Evolutionary conservation across 2,329 filamentous ascomycete species (phyloP).

Genomic region (Passalora sequoiae): DNA sequence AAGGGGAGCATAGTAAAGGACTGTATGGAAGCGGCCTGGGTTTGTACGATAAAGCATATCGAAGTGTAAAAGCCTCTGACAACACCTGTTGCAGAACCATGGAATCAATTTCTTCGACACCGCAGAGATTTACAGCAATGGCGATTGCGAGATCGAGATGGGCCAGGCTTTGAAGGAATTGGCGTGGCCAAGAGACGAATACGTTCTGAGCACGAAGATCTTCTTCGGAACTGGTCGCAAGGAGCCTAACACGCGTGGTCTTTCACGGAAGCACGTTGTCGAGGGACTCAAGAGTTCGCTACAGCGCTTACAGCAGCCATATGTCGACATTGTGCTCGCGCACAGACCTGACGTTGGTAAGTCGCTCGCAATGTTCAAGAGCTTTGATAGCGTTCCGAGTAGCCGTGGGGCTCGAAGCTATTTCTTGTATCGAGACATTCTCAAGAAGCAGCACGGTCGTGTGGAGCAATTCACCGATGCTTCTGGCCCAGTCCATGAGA

Average conservation of each 20-base stretch:
- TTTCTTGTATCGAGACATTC: no score
- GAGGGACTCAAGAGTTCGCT: slow-evolving; percentile 56
- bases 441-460: no score
- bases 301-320: slow-evolving; percentile 58
- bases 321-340: slow-evolving; percentile 61
- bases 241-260: slow-evolving; percentile 52
- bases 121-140: slow-evolving; percentile 51
- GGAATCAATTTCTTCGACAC: slow-evolving; percentile 49
- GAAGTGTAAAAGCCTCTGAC: slow-evolving; percentile 1
- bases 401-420: no score
- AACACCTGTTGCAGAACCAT: slow-evolving; percentile 29
- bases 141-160: slow-evolving; percentile 59
- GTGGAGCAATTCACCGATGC: no score
- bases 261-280: slow-evolving; percentile 49
- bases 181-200: slow-evolving; percentile 45
- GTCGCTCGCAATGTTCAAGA: no score
- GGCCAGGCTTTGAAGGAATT: slow-evolving; percentile 45
- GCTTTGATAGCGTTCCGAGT: no score
- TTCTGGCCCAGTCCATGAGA: no score
- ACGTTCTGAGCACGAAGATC: slow-evolving; percentile 42
- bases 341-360: slow-evolving; percentile 55
- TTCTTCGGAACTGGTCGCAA: slow-evolving; percentile 52
- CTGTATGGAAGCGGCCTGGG: slow-evolving; percentile 44
- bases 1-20: slow-evolving; percentile 49
- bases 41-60: background rate